Evolutionary conservation across 1,284 basidiomycete species (phyloP), one percentile per base, ranked within the genome.

Genomic region (Apiotrichum sp.): DNA sequence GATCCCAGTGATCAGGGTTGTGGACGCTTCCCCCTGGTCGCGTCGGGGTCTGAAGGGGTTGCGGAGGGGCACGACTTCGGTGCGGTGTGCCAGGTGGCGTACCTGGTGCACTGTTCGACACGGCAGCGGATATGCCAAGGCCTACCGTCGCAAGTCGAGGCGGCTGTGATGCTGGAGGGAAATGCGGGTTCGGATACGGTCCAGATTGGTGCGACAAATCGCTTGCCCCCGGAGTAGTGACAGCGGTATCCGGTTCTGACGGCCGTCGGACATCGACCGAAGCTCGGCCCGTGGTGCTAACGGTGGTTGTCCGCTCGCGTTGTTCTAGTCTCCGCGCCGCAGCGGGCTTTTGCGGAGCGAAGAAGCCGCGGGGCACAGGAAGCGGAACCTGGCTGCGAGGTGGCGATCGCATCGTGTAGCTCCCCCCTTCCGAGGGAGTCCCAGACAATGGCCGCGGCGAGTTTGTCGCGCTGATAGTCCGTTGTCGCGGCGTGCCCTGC

Each of bases 261-360:
- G 8, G 40, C 10, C 14, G 36, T 8, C 49, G 49, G 14, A 47
- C 31, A n/a, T 57, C 52, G 36, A 40, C 33, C 2, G 39, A 49
- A 36, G 31, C 50, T 13, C 55, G 53, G 10, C 57, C 57, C 0
- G 52, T 48, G n/a, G 57, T 59, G 46, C 53, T 59, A 14, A 59
- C 61, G 2, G 55, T 57, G 29, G 55, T 57, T n/a, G 45, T 55
- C 7, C 63, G 53, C 43, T 67, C 65, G 36, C 59, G 63, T 51
- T 65, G 57, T 50, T 71, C 72, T 2, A 68, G 57, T 34, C 66
- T 49, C 6, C 69, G 56, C 0, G 71, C 72, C 0, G 69, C 65
- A 11, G 63, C 65, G 0, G 72, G 69, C 56, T 74, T 74, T 42
- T 71, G 71, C 1, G 72, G 72, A 6, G 64, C 63, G 2, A 72